These are phyloP conservation scores for Atkinsonella texensis DNA, from an alignment of 2,329 filamentous ascomycete genomes.

Conservation along the genomic window DNA sequence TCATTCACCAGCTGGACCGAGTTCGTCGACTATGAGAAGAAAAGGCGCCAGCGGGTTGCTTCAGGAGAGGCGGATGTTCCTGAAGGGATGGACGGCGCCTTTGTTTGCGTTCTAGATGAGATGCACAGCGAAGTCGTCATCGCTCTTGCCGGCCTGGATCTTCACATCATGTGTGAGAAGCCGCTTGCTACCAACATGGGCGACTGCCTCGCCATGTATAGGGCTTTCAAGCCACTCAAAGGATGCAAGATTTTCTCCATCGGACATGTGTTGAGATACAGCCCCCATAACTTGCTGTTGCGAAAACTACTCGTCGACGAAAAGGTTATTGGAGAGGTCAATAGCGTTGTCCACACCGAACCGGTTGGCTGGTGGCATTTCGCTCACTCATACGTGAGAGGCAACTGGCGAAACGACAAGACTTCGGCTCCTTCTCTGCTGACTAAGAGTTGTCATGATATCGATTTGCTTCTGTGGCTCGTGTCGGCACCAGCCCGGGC, in stretches of 20 bases:
- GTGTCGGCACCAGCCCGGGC: conserved; percentile 56
- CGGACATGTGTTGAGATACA: conserved; percentile 88
- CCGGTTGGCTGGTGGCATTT: conserved; percentile 97
- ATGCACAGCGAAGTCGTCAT: conserved; percentile 74
- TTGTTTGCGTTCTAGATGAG: conserved; percentile 68
- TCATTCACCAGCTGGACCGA: conserved; percentile 63
- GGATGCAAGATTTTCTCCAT: conserved; percentile 61
- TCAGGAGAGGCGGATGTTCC: conserved; percentile 34
- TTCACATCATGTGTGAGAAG: conserved; percentile 94
- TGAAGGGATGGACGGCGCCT: conserved; percentile 48
- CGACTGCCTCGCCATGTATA: conserved; percentile 68
- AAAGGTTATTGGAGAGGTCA: conserved; percentile 66
- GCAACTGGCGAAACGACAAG: conserved; percentile 82
- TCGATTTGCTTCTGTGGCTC: conserved; percentile 87
- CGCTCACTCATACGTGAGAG: conserved; percentile 77
- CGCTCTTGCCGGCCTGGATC: conserved; percentile 52
- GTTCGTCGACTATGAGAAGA: conserved; percentile 61
- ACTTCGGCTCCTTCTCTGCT: conserved; percentile 70
- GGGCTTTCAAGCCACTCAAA: conserved; percentile 32
- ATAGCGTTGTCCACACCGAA: conserved; percentile 84
- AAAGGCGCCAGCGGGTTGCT: conserved; percentile 41
- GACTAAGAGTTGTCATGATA: conserved; percentile 93
- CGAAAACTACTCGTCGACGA: conserved; percentile 67
- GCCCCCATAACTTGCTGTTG: conserved; percentile 79
- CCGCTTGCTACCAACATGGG: conserved; percentile 69